Evolutionary conservation across 495 filamentous ascomycete species (phyloP).

Genomic region (Lophiostoma macrostomum): DNA sequence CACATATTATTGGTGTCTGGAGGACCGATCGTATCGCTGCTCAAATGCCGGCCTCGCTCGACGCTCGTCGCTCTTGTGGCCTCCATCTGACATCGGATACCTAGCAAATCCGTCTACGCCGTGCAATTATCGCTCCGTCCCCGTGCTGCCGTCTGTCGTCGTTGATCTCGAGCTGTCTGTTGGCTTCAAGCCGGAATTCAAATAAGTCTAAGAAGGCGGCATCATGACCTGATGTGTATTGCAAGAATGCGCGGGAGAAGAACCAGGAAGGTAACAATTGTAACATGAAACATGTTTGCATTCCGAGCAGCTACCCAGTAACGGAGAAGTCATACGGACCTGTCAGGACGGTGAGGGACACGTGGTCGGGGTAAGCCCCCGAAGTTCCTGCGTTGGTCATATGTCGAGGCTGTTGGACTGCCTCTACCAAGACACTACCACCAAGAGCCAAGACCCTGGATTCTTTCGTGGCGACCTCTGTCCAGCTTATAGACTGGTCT

Average conservation of each 20-base stretch:
- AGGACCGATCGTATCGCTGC: neutral
- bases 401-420: no score
- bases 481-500: no score
- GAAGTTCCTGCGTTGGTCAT: no score
- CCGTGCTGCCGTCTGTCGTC: no score
- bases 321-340: constrained; percentile 5
- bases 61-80: neutral
- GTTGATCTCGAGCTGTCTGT: no score
- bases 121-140: neutral
- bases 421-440: no score
- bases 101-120: no score
- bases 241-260: neutral
- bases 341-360: constrained; percentile 10
- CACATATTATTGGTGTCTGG: constrained; percentile 2
- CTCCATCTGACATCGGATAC: neutral
- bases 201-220: no score
- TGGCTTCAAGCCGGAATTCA: no score
- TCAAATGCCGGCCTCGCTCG: neutral
- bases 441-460: no score
- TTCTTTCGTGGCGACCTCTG: no score
- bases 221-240: no score
- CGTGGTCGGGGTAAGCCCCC: constrained; percentile 22
- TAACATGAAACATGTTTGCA: constrained; percentile 17
- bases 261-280: neutral
- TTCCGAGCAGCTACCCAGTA: constrained; percentile 11